Base-by-base conservation (phyloP, 1,284 basidiomycete genomes). In the Caloboletus inedulis region DNA sequence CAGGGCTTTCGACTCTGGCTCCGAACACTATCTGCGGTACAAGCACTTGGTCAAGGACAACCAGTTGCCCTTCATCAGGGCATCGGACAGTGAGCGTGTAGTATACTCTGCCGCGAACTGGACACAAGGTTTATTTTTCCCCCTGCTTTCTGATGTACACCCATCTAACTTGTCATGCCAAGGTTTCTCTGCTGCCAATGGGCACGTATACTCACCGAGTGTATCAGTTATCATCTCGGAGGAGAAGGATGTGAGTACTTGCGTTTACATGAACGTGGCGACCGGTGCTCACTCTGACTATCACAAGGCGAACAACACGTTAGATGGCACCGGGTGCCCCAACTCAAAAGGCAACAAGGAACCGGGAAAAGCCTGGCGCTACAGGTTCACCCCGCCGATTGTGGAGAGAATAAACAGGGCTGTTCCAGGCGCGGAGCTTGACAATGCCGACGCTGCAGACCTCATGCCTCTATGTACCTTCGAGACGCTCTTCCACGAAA, bases 381-480 rank as follows among this genome's bases (percentile, higher is more conserved):
- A 73, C 12, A 71, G 69, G 2, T 90, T 82, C 55, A 77, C 77
- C 1, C 74, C 79, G 0, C 70, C 79, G 0, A 84, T 91, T 51
- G 78, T 79, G 0, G 70, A 73, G 0, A 78, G 84, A 21, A 72
- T 94, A 37, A 90, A 91, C 65, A 44, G 66, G 14, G 72, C 74
- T 25, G 79, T 84, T 1, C 82, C 85, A 1, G 82, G 80, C 10
- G 83, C 88, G 3, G 74, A 80, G 29, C 72, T 94, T 21, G 76
- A 74, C 2, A 64, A 77, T 21, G 56, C 62, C 4, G 89, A 95
- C 58, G 72, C 83, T 0, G 71, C 76, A 49, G 78, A 75, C 58
- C 71, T 94, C 23, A 84, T 91, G 62, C 79, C 82, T 8, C 73
- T 94, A 42, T 95, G 93, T 66, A 77, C 89, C 0, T 94, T 92